phyloP scores from a whole-genome alignment of 2,329 filamentous ascomycete genomes.

The Venturia nashicola region DNA sequence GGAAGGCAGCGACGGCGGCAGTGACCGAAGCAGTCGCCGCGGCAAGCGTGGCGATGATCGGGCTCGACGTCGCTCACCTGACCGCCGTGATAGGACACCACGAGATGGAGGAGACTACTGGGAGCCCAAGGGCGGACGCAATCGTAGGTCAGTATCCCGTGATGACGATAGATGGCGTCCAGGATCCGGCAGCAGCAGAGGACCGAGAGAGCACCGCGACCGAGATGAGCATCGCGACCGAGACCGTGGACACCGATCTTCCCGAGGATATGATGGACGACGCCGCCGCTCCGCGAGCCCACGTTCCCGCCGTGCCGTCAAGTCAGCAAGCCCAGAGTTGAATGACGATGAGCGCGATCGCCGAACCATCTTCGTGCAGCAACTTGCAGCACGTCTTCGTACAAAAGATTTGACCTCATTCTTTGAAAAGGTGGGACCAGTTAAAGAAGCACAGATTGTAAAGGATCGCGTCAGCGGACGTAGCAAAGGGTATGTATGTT shows the following conservation, averaged over 20 bases:
- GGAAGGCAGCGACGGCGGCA: not conserved
- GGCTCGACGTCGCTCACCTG: not conserved
- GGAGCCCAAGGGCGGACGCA: constrained; percentile 1
- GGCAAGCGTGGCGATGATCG: not conserved
- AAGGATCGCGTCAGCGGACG: constrained; percentile 94
- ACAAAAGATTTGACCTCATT: constrained; percentile 89
- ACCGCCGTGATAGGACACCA: not conserved
- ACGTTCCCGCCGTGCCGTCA: constrained; percentile 18
- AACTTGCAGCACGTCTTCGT: constrained; percentile 84
- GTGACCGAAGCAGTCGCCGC: not conserved
- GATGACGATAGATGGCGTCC: constrained; percentile 3
- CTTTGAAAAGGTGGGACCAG: constrained; percentile 87
- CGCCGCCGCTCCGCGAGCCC: constrained; percentile 25
- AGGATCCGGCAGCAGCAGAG: not conserved
- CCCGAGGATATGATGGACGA: constrained; percentile 31
- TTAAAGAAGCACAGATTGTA: constrained; percentile 96
- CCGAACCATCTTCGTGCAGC: constrained; percentile 95
- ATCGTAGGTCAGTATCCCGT: constrained; percentile 2
- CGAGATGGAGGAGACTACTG: not conserved
- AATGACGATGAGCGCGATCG: constrained; percentile 95
- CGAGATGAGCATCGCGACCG: constrained; percentile 41
- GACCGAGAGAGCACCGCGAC: constrained; percentile 28
- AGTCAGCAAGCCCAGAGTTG: constrained; percentile 54
- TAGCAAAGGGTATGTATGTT: constrained; percentile 85
- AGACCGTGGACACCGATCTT: constrained; percentile 22